Evolutionary conservation across 108 stramenopile species (phyloP), one percentile per base, ranked within the genome.

Genomic region (Asterionellopsis glacialis): DNA sequence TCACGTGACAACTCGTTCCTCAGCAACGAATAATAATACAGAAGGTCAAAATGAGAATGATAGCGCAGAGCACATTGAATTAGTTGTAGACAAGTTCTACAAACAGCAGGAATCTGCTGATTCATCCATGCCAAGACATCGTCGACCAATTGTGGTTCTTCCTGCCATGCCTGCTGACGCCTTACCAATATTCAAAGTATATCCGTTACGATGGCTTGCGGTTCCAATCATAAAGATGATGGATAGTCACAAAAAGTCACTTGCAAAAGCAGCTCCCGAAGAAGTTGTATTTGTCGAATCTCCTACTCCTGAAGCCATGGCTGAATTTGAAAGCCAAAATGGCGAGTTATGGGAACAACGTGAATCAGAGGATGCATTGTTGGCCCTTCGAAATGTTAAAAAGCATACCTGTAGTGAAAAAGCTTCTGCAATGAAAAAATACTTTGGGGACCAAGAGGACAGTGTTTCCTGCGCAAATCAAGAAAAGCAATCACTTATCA

Each of bases 161-260:
- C 82, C 85, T n/a, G 85, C 80, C 40, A 42, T 81, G 28, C 85
- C 85, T 23, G 64, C 83, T 0, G 55, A 56, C n/a, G 65, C 73
- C 0, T 33, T 81, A 11, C 61, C 63, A 42, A 15, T 74, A 11
- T 75, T 77, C 45, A 63, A 64, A 23, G 54, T 68, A 11, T 69
- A 67, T 53, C 85, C 85, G 11, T 55, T 87, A 16, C 57, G 75
- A 24, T 81, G 79, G 79, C 76, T 83, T 44, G 50, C 76, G 25
- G 45, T 77, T 27, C 68, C 76, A 26, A 18, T 83, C 11, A 64
- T 87, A 39, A 48, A 63, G 6, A 57, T 59, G 12, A 75, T 83
- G 74, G 85, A 87, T 50, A 65, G 63, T 53, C 67, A 75, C 47
- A 87, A 87, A 41, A 54, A 64, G 14, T 42, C 58, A 15, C 45